Evolutionary conservation across 1,284 basidiomycete genomes (phyloP), one percentile per base, ranked within the genome.

Genomic region (Moesziomyces sp.): DNA sequence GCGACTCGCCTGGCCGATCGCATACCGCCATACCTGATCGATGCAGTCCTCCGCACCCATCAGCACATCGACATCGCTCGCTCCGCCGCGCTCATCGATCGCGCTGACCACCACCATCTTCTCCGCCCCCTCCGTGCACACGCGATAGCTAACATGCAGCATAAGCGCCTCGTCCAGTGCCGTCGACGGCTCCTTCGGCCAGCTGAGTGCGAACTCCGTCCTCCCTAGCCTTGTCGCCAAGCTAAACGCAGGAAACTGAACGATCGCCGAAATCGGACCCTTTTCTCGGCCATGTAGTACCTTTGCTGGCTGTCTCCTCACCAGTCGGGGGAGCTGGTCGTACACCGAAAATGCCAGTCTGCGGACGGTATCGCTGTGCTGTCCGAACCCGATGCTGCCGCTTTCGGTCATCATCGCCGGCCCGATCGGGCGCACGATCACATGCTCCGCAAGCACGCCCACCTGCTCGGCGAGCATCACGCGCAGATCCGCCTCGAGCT

Each of bases 161-260:
- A 78, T 11, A 46, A 76, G 42, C 7, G 53, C 46, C n/a, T 57
- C 60, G 9, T 73, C 70, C n/a, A 73, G 13, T 9, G 63, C 54
- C 24, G 62, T 64, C 19, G 53, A 30, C 1, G 60, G 44, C 28
- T 64, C 60, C n/a, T 44, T 49, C 5, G 58, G 56, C 62, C 55
- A 68, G 3, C 23, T 21, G 16, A 77, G 34, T 38, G 50, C 49
- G 46, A 70, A 62, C 3, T 43, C 51, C 8, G 58, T 63, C 23
- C 43, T 40, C 24, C 18, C 46, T 30, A 26, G 45, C 16, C 38
- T 18, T 40, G 46, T 56, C 24, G 54, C 45, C n/a, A 74, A 45
- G 19, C 62, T 60, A 9, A 79, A 80, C 0, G 61, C 55, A 8
- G 77, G 78, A 14, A 67, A 80, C 49, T 67, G 74, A 14, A 78